Percentiles rank a stretch among this genome's conserved stretches.
Conservation (phyloP, 176 grass and related monocot genomes). For the Phoenix dactylifera region DNA sequence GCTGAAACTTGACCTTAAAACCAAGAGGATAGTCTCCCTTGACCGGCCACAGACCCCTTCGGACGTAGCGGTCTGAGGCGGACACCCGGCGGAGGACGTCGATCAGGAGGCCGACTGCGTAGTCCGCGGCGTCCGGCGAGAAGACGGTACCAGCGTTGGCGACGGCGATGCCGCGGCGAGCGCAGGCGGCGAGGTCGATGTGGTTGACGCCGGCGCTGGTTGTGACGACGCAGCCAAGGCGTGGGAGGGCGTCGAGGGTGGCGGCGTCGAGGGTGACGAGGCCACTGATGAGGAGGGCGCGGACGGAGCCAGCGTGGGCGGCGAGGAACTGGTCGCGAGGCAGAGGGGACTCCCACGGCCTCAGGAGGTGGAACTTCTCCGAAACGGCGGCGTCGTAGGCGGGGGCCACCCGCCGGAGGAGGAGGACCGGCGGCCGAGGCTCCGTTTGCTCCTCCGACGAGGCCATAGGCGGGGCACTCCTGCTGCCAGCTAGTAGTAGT, state of each 20-base stretch:
- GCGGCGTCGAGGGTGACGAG: neutral
- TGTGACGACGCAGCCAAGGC: constrained; percentile 11
- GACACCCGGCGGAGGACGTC: constrained; percentile 14
- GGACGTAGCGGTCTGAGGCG: constrained; percentile 13
- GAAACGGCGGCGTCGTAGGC: too few relatives aligned
- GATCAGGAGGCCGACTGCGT: constrained; percentile 22
- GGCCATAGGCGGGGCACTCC: too few relatives aligned
- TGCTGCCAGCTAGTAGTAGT: too few relatives aligned
- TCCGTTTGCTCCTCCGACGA: too few relatives aligned
- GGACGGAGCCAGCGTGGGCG: constrained; percentile 1
- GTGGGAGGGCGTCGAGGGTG: constrained; percentile 16
- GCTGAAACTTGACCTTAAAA: neutral
- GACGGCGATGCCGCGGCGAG: constrained; percentile 21
- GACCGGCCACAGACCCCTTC: constrained; percentile 13
- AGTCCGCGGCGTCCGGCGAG: constrained; percentile 23
- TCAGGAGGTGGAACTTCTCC: too few relatives aligned
- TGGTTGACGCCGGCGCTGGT: constrained; percentile 23
- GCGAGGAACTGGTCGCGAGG: constrained; percentile 1
- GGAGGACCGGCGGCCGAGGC: too few relatives aligned
- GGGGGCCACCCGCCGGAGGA: too few relatives aligned
- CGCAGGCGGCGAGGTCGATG: constrained; percentile 23
- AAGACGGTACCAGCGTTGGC: constrained; percentile 12
- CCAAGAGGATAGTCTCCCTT: constrained; percentile 15
- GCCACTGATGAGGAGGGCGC: neutral
- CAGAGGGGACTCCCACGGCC: too few relatives aligned